These are phyloP conservation scores for Fusarium fracticaudum DNA, from an alignment of 2,329 filamentous ascomycete species.

Conservation along the genomic window DNA sequence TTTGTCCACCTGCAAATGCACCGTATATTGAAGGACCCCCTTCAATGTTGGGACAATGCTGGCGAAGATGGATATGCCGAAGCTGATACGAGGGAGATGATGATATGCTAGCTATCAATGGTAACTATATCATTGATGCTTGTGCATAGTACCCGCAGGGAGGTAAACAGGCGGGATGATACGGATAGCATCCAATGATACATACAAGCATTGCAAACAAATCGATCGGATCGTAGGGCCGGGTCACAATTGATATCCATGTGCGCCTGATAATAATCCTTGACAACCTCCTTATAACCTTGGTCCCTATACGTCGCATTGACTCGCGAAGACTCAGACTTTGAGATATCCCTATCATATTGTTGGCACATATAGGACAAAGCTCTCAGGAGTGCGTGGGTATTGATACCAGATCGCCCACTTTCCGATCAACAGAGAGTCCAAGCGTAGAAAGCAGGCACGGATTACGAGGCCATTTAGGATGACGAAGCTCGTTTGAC, in stretches of 20 bases:
- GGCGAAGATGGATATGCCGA: not conserved
- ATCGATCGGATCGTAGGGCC: constrained; percentile 1
- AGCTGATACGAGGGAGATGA: not conserved
- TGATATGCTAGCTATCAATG: not conserved
- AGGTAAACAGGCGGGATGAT: not conserved
- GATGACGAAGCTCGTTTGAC: not conserved
- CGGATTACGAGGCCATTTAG: not conserved
- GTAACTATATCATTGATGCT: not conserved
- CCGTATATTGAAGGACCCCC: not conserved
- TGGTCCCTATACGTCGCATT: not conserved
- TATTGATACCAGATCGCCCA: not conserved
- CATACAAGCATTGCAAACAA: not conserved
- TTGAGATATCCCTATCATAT: constrained; percentile 1
- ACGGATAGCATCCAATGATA: not conserved
- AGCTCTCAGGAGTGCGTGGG: not conserved
- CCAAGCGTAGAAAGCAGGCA: not conserved
- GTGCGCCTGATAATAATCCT: not conserved
- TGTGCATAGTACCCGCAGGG: not conserved
- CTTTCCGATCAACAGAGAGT: not conserved
- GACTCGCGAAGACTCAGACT: not conserved
- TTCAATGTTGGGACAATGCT: not conserved
- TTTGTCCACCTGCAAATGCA: not conserved
- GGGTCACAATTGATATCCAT: not conserved
- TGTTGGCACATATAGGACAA: not conserved
- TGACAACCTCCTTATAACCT: not conserved